These are phyloP conservation scores for Aphanocladium album DNA, from an alignment of 2,329 filamentous ascomycete genomes.

Conservation along the genomic window DNA sequence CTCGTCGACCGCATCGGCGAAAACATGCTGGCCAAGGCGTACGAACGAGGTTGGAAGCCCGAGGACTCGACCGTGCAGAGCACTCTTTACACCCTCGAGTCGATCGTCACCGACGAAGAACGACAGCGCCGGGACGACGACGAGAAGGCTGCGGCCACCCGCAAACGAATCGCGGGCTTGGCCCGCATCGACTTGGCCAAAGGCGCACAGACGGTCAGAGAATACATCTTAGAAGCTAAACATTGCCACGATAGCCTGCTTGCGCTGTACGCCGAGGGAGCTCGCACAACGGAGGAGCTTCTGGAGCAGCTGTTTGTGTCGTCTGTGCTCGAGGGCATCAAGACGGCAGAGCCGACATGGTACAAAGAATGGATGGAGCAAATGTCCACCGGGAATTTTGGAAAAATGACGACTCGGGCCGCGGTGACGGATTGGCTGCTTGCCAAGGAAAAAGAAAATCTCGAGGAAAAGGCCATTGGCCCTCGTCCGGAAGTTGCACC, in stretches of 20 bases:
- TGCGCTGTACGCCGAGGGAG: not conserved
- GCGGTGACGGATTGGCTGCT: constrained; percentile 5
- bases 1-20: not conserved
- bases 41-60: not conserved
- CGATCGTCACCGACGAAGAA: not conserved
- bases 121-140: not conserved
- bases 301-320: constrained; percentile 7
- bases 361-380: constrained; percentile 6
- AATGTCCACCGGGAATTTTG: too few species aligned
- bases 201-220: not conserved
- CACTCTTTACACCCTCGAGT: not conserved
- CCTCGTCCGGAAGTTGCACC: too few species aligned
- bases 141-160: not conserved
- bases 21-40: not conserved
- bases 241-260: constrained; percentile 1
- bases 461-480: not conserved
- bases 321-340: not conserved
- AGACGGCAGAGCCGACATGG: not conserved
- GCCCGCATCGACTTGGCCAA: not conserved
- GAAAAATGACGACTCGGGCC: not conserved
- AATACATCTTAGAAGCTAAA: not conserved
- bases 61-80: not conserved
- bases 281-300: not conserved
- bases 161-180: not conserved
- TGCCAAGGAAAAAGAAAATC: not conserved